phyloP scores from a whole-genome alignment of 192 early-diverging fungal species.

The Coemansia sp. region DNA sequence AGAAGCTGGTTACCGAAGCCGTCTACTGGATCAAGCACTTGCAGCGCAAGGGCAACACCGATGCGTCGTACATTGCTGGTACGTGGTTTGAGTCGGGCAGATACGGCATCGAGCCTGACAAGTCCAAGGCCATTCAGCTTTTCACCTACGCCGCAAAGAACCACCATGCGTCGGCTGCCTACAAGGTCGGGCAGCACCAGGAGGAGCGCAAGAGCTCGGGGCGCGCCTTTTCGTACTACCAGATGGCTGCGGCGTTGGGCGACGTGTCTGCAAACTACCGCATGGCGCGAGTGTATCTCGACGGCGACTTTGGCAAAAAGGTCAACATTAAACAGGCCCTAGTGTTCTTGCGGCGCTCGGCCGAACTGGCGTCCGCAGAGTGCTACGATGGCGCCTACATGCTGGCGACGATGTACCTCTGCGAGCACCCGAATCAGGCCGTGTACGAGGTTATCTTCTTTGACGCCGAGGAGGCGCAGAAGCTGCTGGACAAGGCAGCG shows the following conservation, averaged over 20 bases:
- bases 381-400: constrained; percentile 76
- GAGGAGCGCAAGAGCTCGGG: constrained; percentile 62
- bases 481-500: constrained; percentile 73
- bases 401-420: constrained; percentile 77
- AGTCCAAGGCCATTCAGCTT: constrained; percentile 65
- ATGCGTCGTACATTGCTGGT: constrained; percentile 75
- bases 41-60: constrained; percentile 65
- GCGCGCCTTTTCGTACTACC: constrained; percentile 67
- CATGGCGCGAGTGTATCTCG: constrained; percentile 72
- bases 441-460: constrained; percentile 66
- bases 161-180: constrained; percentile 64
- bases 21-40: constrained; percentile 73
- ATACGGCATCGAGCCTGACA: constrained; percentile 59
- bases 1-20: constrained; percentile 60
- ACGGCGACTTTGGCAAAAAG: constrained; percentile 68
- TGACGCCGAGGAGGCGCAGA: constrained; percentile 73
- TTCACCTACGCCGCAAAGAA: constrained; percentile 65
- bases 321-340: constrained; percentile 76
- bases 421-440: constrained; percentile 59
- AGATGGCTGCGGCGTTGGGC: constrained; percentile 67
- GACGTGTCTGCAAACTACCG: constrained; percentile 71
- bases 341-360: constrained; percentile 77
- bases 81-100: constrained; percentile 68
- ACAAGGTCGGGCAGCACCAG: constrained; percentile 62
- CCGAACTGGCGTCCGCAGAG: constrained; percentile 64